Evolutionary conservation across 805 yeast species (phyloP).

Genomic region (Priceomyces melissophilus): DNA sequence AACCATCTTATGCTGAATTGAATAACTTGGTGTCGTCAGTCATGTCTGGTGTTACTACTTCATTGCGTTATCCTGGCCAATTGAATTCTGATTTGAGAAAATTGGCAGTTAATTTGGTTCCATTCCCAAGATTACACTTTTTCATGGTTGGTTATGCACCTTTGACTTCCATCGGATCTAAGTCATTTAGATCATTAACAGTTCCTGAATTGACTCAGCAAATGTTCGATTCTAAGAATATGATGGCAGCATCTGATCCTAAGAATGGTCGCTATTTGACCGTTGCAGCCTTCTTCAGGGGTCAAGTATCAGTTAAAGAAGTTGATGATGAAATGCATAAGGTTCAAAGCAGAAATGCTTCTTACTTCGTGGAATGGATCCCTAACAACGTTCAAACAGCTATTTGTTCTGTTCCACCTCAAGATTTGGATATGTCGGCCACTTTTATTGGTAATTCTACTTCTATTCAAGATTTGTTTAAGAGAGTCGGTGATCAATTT

Average conservation of each 20-base stretch:
- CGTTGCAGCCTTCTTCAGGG: slow-evolving; percentile 92
- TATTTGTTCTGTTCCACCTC: slow-evolving; percentile 87
- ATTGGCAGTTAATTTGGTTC: slow-evolving; percentile 90
- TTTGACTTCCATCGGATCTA: slow-evolving; percentile 73
- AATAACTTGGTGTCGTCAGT: slow-evolving; percentile 83
- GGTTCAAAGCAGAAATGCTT: slow-evolving; percentile 76
- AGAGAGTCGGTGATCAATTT: slow-evolving; percentile 86
- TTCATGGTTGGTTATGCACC: slow-evolving; percentile 97
- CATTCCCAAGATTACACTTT: slow-evolving; percentile 93
- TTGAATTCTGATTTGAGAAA: slow-evolving; percentile 89
- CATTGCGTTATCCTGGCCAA: slow-evolving; percentile 93
- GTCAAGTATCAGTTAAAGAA: slow-evolving; percentile 88
- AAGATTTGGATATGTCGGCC: slow-evolving; percentile 82
- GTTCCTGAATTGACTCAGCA: slow-evolving; percentile 93
- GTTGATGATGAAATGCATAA: slow-evolving; percentile 91
- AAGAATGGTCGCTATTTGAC: slow-evolving; percentile 87
- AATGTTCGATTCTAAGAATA: slow-evolving; percentile 85
- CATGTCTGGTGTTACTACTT: slow-evolving; percentile 94
- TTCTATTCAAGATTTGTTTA: slow-evolving; percentile 85
- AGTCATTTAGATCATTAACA: slow-evolving; percentile 76
- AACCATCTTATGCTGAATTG: slow-evolving; percentile 75
- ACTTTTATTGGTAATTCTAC: slow-evolving; percentile 93
- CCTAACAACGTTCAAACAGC: slow-evolving; percentile 95
- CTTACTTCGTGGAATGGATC: slow-evolving; percentile 92
- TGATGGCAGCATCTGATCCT: slow-evolving; percentile 96